Base-by-base conservation (phyloP, 306 rosid genomes). In the Vigna trinervia region DNA sequence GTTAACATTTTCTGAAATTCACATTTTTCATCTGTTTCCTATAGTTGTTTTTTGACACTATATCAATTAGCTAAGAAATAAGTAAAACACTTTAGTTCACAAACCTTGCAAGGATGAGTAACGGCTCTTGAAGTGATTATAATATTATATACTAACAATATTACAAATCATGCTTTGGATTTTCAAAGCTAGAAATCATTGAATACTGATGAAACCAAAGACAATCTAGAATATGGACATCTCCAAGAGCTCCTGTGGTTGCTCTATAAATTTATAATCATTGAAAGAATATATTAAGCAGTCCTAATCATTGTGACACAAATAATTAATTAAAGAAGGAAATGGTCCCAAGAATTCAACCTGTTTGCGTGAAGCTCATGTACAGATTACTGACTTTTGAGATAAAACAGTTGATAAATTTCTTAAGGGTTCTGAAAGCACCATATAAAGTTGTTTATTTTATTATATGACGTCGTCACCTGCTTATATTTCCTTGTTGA, bases 291-390 rank as follows among this genome's bases (percentile, higher is more conserved):
- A 59, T 34, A 60, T 50, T 13, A 69, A 23, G 41, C 50, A 38
- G 76, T 73, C 67, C 7, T 72, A 65, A 66, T 82, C 72, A 47
- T 51, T 75, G 22, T 22, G 5, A 56, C 17, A 32, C 71, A 75
- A 53, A 50, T 75, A 59, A 53, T 62, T 32, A 57, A 75, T 63
- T 12, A 57, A 46, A 52, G 5, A 78, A 66, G 54, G 47, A 34
- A 83, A 15, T 62, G 36, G 34, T 17, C 39, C 17, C 12, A 64
- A 23, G 17, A 71, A 34, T 61, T 61, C 58, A 53, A 70, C 26
- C 61, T 74, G 63, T 70, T 39, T 71, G 79, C 64, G 57, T 79
- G 71, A 4, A 72, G 61, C 48, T 69, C 28, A 26, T 79, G 57
- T 6, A 20, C 46, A 20, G 51, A 38, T 20, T 56, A 19, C 51